Percentiles rank a stretch among this genome's conserved stretches.
Conservation (phyloP, 2,329 filamentous ascomycete species). For the Fusarium sp. region DNA sequence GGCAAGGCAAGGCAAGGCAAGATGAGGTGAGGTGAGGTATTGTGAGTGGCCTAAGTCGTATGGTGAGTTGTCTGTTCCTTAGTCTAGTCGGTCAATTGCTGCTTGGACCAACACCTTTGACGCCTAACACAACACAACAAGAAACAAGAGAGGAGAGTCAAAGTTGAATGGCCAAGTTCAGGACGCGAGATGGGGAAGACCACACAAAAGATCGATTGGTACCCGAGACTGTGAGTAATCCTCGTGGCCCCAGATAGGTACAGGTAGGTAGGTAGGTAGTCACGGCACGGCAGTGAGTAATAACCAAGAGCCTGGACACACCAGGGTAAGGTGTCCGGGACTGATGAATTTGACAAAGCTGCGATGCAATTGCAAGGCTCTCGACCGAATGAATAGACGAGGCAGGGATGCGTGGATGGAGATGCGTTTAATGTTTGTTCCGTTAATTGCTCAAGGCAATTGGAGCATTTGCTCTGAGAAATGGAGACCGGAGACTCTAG, state of each 20-base stretch:
- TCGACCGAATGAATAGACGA: neutral
- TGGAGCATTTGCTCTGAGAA: conserved; percentile 25
- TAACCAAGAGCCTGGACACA: conserved; percentile 1
- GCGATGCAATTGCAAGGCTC: conserved; percentile 8
- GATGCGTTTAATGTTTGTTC: conserved; percentile 2
- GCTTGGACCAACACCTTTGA: conserved; percentile 20
- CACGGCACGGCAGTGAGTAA: neutral
- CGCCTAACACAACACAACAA: conserved; percentile 31
- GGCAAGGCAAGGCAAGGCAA: neutral
- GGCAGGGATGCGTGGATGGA: neutral
- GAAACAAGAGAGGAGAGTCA: neutral
- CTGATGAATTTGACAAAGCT: neutral
- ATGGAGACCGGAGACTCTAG: conserved; percentile 19
- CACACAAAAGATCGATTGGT: conserved; percentile 25
- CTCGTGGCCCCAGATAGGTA: conserved; percentile 7
- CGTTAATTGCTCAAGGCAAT: conserved; percentile 16
- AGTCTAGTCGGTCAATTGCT: conserved; percentile 34
- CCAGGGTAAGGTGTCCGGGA: neutral
- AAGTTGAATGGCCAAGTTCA: conserved; percentile 3
- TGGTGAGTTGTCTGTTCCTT: conserved; percentile 32
- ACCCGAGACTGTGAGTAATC: conserved; percentile 13
- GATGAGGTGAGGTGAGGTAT: neutral
- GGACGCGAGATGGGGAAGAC: conserved; percentile 16
- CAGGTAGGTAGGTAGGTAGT: too few relatives aligned
- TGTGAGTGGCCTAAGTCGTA: conserved; percentile 17